A percentile compares a stretch with the other conserved stretches of the same genome.
These are phyloP conservation scores for Gastroboletus turbinatus DNA, from an alignment of 1,284 basidiomycete genomes.

Conservation along the genomic window DNA sequence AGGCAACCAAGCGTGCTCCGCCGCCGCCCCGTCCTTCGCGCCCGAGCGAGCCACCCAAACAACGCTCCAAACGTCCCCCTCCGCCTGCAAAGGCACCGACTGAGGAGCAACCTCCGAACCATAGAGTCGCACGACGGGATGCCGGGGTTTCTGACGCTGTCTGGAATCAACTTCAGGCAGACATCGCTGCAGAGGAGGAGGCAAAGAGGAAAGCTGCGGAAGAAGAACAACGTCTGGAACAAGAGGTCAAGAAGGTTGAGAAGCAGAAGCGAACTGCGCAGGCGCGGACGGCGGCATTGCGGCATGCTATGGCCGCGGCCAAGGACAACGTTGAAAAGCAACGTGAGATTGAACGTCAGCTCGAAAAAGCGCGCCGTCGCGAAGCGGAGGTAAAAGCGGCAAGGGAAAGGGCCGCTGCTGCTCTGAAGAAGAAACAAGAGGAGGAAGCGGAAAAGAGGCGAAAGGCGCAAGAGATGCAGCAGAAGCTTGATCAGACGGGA, in stretches of 20 bases:
- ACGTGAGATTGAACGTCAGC: conserved; percentile 22
- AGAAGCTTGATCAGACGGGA: conserved; percentile 48
- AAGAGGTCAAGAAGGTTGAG: conserved; percentile 10
- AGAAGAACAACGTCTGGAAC: conserved; percentile 29
- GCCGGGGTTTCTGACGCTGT: conserved; percentile 45
- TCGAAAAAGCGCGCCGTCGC: conserved; percentile 25
- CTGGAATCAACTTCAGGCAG: conserved; percentile 46
- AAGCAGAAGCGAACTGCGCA: conserved; percentile 15
- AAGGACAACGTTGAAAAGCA: conserved; percentile 17
- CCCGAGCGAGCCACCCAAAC: conserved; percentile 1
- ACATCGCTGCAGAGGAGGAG: conserved; percentile 34
- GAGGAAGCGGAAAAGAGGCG: conserved; percentile 38
- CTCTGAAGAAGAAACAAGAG: conserved; percentile 37
- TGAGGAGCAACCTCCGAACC: not conserved
- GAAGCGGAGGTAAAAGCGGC: conserved; percentile 28
- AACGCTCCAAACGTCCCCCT: conserved; percentile 3
- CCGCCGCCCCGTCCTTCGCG: conserved; percentile 1
- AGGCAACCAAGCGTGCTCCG: conserved; percentile 15
- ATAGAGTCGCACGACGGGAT: conserved; percentile 36
- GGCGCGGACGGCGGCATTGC: not conserved
- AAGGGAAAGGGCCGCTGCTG: conserved; percentile 36
- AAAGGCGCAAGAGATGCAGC: conserved; percentile 42
- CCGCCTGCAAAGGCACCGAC: not conserved
- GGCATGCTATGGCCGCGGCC: conserved; percentile 19
- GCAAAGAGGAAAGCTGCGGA: conserved; percentile 23